Percentiles rank a stretch among this genome's conserved stretches.
phyloP scores from a whole-genome alignment of 2,329 filamentous ascomycete species.

The Aquanectria penicillioides region DNA sequence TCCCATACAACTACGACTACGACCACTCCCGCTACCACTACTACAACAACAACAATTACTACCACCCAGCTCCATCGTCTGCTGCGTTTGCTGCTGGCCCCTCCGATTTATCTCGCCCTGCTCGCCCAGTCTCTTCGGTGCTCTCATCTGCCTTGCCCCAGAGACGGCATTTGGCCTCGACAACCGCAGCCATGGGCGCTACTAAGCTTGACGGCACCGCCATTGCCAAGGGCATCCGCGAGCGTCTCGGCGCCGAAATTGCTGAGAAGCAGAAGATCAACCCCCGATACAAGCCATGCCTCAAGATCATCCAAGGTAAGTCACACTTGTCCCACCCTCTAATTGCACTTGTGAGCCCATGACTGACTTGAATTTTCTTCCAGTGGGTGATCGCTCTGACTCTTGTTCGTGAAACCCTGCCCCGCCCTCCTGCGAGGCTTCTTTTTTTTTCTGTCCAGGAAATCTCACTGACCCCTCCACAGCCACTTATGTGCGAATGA shows the following conservation, averaged over 20 bases:
- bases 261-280: constrained; percentile 82
- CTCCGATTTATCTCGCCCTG: not conserved
- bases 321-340: constrained; percentile 6
- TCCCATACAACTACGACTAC: constrained; percentile 8
- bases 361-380: constrained; percentile 36
- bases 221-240: constrained; percentile 91
- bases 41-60: no score
- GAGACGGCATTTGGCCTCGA: constrained; percentile 55
- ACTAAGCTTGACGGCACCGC: constrained; percentile 95
- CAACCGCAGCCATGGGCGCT: constrained; percentile 77
- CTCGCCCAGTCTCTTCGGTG: constrained; percentile 14
- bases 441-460: constrained; percentile 7
- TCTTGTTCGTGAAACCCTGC: constrained; percentile 68
- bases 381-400: constrained; percentile 92
- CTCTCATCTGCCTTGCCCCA: constrained; percentile 19
- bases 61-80: constrained; percentile 23
- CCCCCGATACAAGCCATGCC: constrained; percentile 85
- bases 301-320: constrained; percentile 94
- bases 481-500: constrained; percentile 99
- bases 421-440: constrained; percentile 30
- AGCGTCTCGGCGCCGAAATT: constrained; percentile 83
- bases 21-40: constrained; percentile 29
- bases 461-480: constrained; percentile 35
- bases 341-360: constrained; percentile 19
- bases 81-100: constrained; percentile 27